These are phyloP conservation scores for Metschnikowia sp. DNA, from an alignment of 805 yeast species.

Conservation along the genomic window DNA sequence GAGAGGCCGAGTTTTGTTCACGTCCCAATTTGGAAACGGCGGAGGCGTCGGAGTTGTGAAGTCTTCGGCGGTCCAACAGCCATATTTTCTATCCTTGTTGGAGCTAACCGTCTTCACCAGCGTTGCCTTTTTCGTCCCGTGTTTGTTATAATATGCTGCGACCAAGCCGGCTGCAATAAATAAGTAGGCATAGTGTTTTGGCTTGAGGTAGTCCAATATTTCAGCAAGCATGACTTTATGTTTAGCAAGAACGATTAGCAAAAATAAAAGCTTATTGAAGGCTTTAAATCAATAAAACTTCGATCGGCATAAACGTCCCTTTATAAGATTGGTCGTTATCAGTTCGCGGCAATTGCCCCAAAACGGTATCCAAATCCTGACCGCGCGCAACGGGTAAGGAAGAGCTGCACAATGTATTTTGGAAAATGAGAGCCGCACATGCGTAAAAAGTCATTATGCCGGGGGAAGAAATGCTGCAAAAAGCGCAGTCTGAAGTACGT, in stretches of 20 bases:
- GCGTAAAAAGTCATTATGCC: conserved; percentile 39
- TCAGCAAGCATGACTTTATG: not conserved
- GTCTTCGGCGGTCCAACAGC: conserved; percentile 53
- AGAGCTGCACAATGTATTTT: not conserved
- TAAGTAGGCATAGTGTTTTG: conserved; percentile 15
- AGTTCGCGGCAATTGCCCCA: conserved; percentile 13
- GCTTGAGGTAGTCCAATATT: conserved; percentile 3
- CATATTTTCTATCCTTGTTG: conserved; percentile 46
- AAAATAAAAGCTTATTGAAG: too few species aligned
- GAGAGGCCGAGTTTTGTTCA: conserved; percentile 47
- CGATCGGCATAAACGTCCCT: not conserved
- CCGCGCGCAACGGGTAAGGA: conserved; percentile 4
- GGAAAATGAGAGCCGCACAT: too few species aligned
- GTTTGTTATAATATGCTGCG: conserved; percentile 6
- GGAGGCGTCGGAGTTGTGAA: conserved; percentile 49
- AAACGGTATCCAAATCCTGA: conserved; percentile 12
- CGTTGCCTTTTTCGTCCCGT: conserved; percentile 1
- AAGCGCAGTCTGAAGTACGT: conserved; percentile 61
- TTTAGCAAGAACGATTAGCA: not conserved
- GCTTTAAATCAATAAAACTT: too few species aligned
- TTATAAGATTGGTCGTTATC: conserved; percentile 10
- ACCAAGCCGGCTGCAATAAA: conserved; percentile 9
- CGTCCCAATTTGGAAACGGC: conserved; percentile 48
- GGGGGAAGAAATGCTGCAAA: conserved; percentile 90
- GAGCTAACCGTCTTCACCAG: not conserved